phyloP scores from a whole-genome alignment of 306 rosid species.

The Corylus americana region DNA sequence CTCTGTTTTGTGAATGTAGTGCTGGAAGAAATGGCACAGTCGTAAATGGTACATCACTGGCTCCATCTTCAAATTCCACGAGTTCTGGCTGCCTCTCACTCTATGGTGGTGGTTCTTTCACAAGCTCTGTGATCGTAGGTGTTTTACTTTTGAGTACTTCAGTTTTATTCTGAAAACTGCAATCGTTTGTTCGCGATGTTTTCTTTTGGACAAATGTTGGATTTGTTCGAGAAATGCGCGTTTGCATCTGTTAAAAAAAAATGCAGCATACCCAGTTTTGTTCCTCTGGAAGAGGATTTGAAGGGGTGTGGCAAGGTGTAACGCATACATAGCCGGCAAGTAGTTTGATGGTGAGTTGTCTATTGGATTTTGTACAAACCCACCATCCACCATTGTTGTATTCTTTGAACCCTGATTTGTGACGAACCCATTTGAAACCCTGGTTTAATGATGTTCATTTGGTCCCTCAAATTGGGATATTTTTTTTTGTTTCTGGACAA shows the following conservation, averaged over 20 bases:
- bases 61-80: conserved; percentile 71
- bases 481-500: background rate
- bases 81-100: conserved; percentile 56
- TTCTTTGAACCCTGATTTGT: conserved; percentile 38
- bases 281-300: conserved; percentile 38
- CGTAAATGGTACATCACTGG: conserved; percentile 53
- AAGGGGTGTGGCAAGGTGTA: conserved; percentile 45
- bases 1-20: conserved; percentile 39
- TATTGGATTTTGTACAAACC: conserved; percentile 56
- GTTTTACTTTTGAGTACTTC: conserved; percentile 42
- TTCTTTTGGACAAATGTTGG: conserved; percentile 16
- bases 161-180: conserved; percentile 44
- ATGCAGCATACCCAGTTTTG: conserved; percentile 61
- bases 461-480: background rate
- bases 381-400: conserved; percentile 24
- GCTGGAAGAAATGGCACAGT: conserved; percentile 57
- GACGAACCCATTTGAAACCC: conserved; percentile 19
- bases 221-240: conserved; percentile 28
- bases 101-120: conserved; percentile 42
- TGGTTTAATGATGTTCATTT: conserved; percentile 22
- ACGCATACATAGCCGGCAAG: conserved; percentile 35
- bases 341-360: conserved; percentile 36
- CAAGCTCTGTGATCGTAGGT: conserved; percentile 46
- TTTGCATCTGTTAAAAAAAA: conserved; percentile 34
- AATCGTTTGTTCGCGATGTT: conserved; percentile 21